A percentile compares a stretch with the other conserved stretches of the same genome.
Conservation (phyloP, 306 rosid genomes). For the Styphnolobium japonicum region DNA sequence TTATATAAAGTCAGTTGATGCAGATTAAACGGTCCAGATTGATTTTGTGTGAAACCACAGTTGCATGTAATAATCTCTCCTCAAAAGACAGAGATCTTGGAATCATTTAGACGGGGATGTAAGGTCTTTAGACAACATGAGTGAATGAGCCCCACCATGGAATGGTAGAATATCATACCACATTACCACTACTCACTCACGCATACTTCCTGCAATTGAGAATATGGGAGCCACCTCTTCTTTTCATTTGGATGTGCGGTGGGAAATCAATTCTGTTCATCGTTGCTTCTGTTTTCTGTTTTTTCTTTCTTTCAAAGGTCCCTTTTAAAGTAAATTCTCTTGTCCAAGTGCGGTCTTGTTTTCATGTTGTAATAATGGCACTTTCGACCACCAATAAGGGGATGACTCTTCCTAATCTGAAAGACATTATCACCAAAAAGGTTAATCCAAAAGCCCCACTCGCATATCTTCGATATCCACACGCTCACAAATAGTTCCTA, state of each 20-base stretch:
- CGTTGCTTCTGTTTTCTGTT: constrained; percentile 3
- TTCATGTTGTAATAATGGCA: constrained; percentile 22
- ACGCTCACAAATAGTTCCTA: background rate
- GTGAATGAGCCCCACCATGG: constrained; percentile 3
- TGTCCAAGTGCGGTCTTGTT: constrained; percentile 28
- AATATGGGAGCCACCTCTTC: constrained; percentile 25
- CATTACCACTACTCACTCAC: constrained; percentile 1
- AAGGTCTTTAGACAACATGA: constrained; percentile 11
- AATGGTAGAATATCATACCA: constrained; percentile 14
- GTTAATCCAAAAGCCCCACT: background rate
- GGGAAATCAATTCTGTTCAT: background rate
- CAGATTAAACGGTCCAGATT: no score
- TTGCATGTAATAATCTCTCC: background rate
- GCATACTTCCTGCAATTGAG: background rate
- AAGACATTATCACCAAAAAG: constrained; percentile 6
- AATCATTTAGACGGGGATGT: constrained; percentile 41
- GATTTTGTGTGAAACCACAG: no score
- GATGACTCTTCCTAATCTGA: background rate
- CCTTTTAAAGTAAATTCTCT: constrained; percentile 5
- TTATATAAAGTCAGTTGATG: no score
- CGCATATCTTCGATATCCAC: background rate
- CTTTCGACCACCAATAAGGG: constrained; percentile 22
- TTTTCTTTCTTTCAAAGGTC: background rate
- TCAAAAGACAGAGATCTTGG: constrained; percentile 44
- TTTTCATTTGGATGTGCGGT: constrained; percentile 21